A percentile compares a stretch with the other conserved stretches of the same genome.
Conservation (phyloP, 371 early-diverging fungal genomes). For the Mucor circinelloides region DNA sequence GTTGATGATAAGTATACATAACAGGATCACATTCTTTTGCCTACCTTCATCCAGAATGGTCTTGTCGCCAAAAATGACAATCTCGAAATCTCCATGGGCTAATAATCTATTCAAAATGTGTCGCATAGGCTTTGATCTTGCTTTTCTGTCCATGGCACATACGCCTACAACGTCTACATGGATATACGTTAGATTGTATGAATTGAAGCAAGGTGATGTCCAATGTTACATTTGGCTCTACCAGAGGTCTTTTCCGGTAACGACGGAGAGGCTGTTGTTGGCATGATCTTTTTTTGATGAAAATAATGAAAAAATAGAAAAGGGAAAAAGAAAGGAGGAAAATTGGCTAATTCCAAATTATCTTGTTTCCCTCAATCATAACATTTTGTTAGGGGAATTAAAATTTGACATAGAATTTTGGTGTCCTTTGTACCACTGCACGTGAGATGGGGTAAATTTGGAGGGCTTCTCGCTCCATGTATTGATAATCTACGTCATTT, state of each 20-base stretch:
- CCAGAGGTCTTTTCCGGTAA: constrained; percentile 15
- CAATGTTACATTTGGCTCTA: constrained; percentile 13
- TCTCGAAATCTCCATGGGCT: constrained; percentile 77
- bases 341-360: neutral
- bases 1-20: too few species aligned
- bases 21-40: too few species aligned
- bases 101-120: constrained; percentile 88
- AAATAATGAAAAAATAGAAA: neutral
- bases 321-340: neutral
- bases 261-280: constrained; percentile 15
- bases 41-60: constrained; percentile 94
- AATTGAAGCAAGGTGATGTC: neutral
- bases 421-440: neutral
- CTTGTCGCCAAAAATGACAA: constrained; percentile 95
- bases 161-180: constrained; percentile 77
- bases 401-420: neutral
- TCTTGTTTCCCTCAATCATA: too few species aligned
- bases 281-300: constrained; percentile 7
- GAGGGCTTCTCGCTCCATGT: too few species aligned
- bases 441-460: neutral
- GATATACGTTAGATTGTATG: neutral
- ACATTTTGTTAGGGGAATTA: neutral
- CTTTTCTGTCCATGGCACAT: constrained; percentile 94
- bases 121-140: constrained; percentile 95
- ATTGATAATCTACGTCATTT: too few species aligned